Evolutionary conservation across 495 filamentous ascomycete genomes (phyloP), one percentile per base, ranked within the genome.

Genomic region (Penicillium herquei): DNA sequence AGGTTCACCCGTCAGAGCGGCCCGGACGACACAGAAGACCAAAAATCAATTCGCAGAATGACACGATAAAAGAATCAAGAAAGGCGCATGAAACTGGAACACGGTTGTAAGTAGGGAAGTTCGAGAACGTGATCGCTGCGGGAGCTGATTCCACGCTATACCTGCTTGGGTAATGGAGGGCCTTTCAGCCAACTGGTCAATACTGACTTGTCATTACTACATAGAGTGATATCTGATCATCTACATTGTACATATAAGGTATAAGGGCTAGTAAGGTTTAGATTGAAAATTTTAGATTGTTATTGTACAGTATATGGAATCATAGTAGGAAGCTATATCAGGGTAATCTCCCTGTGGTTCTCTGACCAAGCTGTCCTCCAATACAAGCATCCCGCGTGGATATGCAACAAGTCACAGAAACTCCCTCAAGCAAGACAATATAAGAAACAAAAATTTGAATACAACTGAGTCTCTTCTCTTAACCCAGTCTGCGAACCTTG

Each of bases 401-500:
- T 31, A 49, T 49, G 10, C 16, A 35, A 49, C 47, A 18, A 49
- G 47, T 37, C n/a, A 9, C 32, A 35, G 18, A 17, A 49, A 49
- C 43, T 46, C 43, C 43, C 6, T 46, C 43, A 11, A 26, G 30
- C 43, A 32, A 32, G 21, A 17, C 13, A 3, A 14, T 21, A 46
- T 26, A 18, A 31, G 43, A 13, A 46, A 32, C 14, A 13, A 13
- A 45, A 45, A 45, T 13, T 11, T 17, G 31, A 35, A 9, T 31
- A 46, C 12, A 13, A 7, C 26, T 7, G 18, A 32, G 18, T n/a
- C 17, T 18, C 18, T 52, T n/a, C 42, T 30, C 52, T 63, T 62
- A 92, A 78, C 90, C 87, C 76, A 97, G 74, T 77, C 94, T 85
- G 68, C 91, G 91, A 39, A 83, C 83, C 64, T 83, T 88, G 66